Conservation (phyloP, 129 eudicot species). For the Logfia minima region DNA sequence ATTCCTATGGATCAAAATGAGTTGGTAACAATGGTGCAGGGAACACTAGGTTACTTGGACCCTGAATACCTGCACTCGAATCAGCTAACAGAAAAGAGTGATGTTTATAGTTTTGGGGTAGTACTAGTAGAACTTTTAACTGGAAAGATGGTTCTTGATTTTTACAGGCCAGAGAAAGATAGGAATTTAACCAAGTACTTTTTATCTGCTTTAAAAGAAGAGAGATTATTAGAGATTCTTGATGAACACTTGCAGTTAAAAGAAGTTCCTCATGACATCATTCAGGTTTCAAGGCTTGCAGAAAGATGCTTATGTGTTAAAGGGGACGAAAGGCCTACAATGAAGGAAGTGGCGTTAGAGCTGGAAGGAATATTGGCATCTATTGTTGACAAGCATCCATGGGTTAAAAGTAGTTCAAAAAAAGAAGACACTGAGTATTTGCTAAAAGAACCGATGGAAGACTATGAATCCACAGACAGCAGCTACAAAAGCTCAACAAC, state of each 20-base stretch:
- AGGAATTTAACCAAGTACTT: constrained; percentile 31
- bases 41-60: constrained; percentile 51
- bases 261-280: constrained; percentile 20
- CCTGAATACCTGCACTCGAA: constrained; percentile 45
- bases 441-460: no score
- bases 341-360: constrained; percentile 43
- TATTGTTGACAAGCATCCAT: no score
- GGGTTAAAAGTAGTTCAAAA: not conserved
- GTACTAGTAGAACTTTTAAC: constrained; percentile 42
- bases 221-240: constrained; percentile 23
- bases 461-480: no score
- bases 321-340: constrained; percentile 41
- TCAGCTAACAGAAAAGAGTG: constrained; percentile 47
- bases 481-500: no score
- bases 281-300: constrained; percentile 30
- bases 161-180: constrained; percentile 38
- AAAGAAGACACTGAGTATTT: no score
- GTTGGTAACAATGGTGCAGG: constrained; percentile 44
- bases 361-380: constrained; percentile 30
- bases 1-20: constrained; percentile 40
- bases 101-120: constrained; percentile 52
- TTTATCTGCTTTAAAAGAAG: constrained; percentile 28
- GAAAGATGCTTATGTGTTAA: constrained; percentile 29
- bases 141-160: constrained; percentile 31
- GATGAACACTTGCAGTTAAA: constrained; percentile 21